A percentile compares a stretch with the other conserved stretches of the same genome.
Conservation (phyloP, 2,329 filamentous ascomycete species). For the Colletotrichum neosansevieriae region DNA sequence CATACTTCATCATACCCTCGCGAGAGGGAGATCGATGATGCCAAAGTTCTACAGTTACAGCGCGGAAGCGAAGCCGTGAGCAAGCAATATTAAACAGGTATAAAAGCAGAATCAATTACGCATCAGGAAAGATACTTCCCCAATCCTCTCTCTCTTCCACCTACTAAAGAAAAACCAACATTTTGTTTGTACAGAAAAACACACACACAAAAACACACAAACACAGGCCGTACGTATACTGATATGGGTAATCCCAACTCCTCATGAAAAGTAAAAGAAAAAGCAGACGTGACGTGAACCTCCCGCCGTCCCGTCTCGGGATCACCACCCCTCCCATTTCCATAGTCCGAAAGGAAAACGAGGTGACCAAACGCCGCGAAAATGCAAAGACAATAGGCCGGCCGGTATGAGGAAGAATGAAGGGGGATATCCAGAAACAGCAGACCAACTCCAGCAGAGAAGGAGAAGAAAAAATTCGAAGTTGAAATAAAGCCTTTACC, state of each 20-base stretch:
- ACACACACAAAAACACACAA: background rate
- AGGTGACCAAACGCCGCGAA: conserved; percentile 20
- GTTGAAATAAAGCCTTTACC: too few species aligned
- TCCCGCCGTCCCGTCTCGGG: background rate
- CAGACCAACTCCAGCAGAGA: background rate
- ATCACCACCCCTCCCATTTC: background rate
- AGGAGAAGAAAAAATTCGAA: background rate
- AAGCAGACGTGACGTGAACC: too few species aligned
- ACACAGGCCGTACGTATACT: background rate
- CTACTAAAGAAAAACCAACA: background rate
- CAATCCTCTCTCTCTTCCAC: background rate
- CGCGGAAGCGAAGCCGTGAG: too few species aligned
- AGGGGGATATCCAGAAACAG: background rate
- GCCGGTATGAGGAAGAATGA: conserved; percentile 9
- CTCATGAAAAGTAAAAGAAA: background rate
- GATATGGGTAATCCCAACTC: conserved; percentile 25
- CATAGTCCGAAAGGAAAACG: background rate
- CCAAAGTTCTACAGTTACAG: background rate
- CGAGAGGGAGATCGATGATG: conserved; percentile 1
- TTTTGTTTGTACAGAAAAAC: conserved; percentile 20
- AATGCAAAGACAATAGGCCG: conserved; percentile 24
- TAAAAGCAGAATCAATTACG: too few species aligned
- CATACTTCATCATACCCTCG: background rate
- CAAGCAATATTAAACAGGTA: background rate
- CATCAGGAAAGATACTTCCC: background rate